Evolutionary conservation across 192 early-diverging fungal species (phyloP), one percentile per base, ranked within the genome.

Genomic region (Obelidium mucronatum): DNA sequence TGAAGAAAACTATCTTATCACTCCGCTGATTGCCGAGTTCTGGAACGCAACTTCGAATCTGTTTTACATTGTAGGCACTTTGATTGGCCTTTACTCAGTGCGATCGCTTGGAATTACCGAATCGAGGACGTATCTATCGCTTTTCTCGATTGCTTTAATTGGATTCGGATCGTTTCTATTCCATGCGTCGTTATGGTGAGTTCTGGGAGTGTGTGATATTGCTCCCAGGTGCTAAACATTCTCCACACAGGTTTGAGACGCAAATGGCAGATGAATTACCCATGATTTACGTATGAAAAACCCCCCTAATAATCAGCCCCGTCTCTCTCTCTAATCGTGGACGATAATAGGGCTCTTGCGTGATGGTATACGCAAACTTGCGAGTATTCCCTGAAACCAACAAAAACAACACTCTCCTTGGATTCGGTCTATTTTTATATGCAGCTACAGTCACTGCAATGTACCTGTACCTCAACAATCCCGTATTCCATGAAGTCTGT

Each of bases 31-130:
- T 40, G 63, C 35, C 13, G 94, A 95, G 82, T 93, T 90, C 67
- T 91, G 91, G 81, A 95, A 95, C 79, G 90, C 92, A 19, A 77
- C 81, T 30, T 90, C 91, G 28, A 95, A 95, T 76, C 60, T 91
- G 33, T 83, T 79, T 59, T 74, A 31, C 31, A 3, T 74, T 39
- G 6, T 74, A 5, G 13, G 13, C 22, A 74, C n/a, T 8, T 36
- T 60, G 13, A 33, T 74, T 40, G 58, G 40, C 11, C 60, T 74
- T 28, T 39, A 26, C 24, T 62, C 72, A 8, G 42, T 44, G 6
- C 19, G 6, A 6, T 30, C 22, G 19, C 11, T 63, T 35, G 60
- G 72, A 40, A 33, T 74, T 40, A 74, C 55, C 5, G 72, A 74
- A 33, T 37, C 4, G 39, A 36, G 72, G 5, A 63, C 60, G 55